Percentiles rank a stretch among this genome's conserved stretches.
Conservation (phyloP, 1,284 basidiomycete genomes). For the Phenoliferia sp. region DNA sequence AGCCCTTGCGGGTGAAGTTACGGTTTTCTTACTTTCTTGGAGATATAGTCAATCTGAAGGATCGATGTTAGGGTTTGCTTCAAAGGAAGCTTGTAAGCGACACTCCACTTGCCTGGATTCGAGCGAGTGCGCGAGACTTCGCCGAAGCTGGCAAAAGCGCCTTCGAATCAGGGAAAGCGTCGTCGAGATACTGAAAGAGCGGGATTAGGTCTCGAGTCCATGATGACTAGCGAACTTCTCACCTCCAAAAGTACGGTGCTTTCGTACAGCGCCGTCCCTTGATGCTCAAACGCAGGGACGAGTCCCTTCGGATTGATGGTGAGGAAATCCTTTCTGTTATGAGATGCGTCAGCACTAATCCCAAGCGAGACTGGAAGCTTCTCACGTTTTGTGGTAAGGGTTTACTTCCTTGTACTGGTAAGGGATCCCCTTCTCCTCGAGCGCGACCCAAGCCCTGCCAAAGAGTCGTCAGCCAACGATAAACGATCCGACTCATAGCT, state of each 20-base stretch:
- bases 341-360: too few species aligned
- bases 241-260: conserved; percentile 58
- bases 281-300: conserved; percentile 51
- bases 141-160: neutral
- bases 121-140: neutral
- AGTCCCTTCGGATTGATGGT: conserved; percentile 30
- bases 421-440: conserved; percentile 53
- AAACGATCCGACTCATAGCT: neutral
- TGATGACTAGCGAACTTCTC: conserved; percentile 50
- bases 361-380: neutral
- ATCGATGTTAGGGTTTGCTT: conserved; percentile 6
- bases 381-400: conserved; percentile 28
- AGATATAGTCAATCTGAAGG: conserved; percentile 10
- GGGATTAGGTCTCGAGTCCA: neutral
- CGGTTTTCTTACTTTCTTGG: neutral
- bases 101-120: neutral
- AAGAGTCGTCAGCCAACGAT: conserved; percentile 16
- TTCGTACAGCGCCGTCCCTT: conserved; percentile 57
- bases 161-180: neutral
- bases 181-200: neutral
- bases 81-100: neutral
- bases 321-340: conserved; percentile 30
- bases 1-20: neutral
- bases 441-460: conserved; percentile 31
- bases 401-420: conserved; percentile 52